Evolutionary conservation across 2,329 filamentous ascomycete genomes (phyloP).

Genomic region (Pseudocercospora ulei): DNA sequence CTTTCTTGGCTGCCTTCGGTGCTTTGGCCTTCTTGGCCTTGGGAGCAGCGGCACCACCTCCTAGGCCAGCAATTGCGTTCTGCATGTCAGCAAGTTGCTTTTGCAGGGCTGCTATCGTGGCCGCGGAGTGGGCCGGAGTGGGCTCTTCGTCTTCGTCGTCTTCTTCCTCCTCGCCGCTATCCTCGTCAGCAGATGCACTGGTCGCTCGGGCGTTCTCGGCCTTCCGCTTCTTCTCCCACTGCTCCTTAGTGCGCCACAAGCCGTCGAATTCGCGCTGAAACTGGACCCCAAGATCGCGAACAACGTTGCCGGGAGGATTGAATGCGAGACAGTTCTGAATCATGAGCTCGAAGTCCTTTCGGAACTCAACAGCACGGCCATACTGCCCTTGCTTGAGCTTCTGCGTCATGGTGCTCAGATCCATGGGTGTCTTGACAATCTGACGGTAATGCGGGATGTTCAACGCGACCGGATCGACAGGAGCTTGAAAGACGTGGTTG

Average conservation of each 20-base stretch:
- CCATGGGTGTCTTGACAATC: slow-evolving; percentile 95
- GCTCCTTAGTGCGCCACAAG: slow-evolving; percentile 67
- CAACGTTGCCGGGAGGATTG: slow-evolving; percentile 69
- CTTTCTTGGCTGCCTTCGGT: slow-evolving; percentile 24
- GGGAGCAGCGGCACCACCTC: slow-evolving; percentile 37
- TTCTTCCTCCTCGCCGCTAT: slow-evolving; percentile 56
- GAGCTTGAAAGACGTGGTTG: slow-evolving; percentile 65
- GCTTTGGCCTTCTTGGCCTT: slow-evolving; percentile 34
- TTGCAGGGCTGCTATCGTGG: slow-evolving; percentile 60
- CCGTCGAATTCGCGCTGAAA: slow-evolving; percentile 65
- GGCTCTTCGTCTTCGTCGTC: slow-evolving; percentile 48
- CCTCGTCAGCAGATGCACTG: slow-evolving; percentile 58
- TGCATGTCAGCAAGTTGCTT: slow-evolving; percentile 52
- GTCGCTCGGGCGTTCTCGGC: slow-evolving; percentile 56
- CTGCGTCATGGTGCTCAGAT: slow-evolving; percentile 67
- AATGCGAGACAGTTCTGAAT: slow-evolving; percentile 87
- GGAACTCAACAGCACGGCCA: slow-evolving; percentile 71
- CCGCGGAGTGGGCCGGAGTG: slow-evolving; percentile 35
- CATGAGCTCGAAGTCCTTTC: slow-evolving; percentile 71
- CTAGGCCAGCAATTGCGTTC: slow-evolving; percentile 37
- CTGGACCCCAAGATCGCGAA: slow-evolving; percentile 60
- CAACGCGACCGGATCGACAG: slow-evolving; percentile 86
- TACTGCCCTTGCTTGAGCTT: slow-evolving; percentile 75
- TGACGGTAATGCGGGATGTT: slow-evolving; percentile 90
- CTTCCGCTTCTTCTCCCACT: slow-evolving; percentile 69